Conservation (phyloP, 208 protist genomes). For the Trypanosoma scelopori region DNA sequence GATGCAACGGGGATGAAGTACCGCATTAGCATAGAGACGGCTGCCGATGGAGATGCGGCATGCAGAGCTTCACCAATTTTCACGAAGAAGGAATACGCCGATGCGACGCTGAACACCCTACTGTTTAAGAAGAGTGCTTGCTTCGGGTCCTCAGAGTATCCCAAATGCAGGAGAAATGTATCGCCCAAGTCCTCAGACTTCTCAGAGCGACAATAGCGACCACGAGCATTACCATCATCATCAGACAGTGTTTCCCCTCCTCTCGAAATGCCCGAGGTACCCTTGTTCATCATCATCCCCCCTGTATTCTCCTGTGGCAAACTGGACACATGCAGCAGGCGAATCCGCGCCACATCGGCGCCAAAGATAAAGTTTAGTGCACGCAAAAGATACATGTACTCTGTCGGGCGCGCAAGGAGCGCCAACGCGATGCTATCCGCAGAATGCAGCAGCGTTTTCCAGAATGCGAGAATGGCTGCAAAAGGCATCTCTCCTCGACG, state of each 20-base stretch:
- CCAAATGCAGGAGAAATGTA: conserved; percentile 20
- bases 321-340: conserved; percentile 47
- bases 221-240: no score
- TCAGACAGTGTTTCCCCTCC: no score
- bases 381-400: conserved; percentile 68
- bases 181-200: conserved; percentile 26
- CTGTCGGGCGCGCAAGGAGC: conserved; percentile 39
- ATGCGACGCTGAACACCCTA: conserved; percentile 42
- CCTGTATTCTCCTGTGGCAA: not conserved
- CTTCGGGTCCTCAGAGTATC: conserved; percentile 18
- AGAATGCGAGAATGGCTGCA: conserved; percentile 45
- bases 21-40: conserved; percentile 35
- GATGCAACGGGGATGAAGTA: conserved; percentile 50
- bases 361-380: conserved; percentile 55
- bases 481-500: conserved; percentile 48
- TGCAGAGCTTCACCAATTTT: conserved; percentile 35
- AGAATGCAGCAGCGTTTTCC: conserved; percentile 45
- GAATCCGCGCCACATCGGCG: conserved; percentile 42
- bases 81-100: conserved; percentile 49
- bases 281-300: no score
- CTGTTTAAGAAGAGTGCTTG: conserved; percentile 39
- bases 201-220: not conserved
- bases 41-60: conserved; percentile 12
- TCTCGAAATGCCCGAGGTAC: no score
- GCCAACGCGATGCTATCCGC: conserved; percentile 50